A percentile compares a stretch with the other conserved stretches of the same genome.
Conservation (phyloP, 495 filamentous ascomycete species). For the Xylaria nigripes region DNA sequence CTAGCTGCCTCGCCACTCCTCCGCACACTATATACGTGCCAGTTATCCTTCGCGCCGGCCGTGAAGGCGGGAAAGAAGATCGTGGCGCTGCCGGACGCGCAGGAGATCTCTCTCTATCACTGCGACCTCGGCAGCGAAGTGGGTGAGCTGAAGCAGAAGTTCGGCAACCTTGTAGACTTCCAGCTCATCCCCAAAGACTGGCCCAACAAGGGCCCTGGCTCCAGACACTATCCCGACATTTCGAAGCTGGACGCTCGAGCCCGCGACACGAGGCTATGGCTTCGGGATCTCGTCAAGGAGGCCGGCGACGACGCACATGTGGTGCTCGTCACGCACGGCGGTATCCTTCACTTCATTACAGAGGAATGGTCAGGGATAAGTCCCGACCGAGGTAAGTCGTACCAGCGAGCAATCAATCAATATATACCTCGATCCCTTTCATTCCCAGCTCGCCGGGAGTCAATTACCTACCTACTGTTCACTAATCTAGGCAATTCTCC, state of each 20-base stretch:
- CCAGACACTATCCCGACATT: conserved; percentile 49
- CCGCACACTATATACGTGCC: conserved; percentile 74
- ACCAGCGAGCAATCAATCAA: too few species aligned
- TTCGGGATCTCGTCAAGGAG: conserved; percentile 51
- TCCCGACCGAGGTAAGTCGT: conserved; percentile 46
- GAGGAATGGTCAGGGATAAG: conserved; percentile 67
- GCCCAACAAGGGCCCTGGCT: conserved; percentile 56
- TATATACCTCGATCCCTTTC: too few species aligned
- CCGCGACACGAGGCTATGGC: conserved; percentile 54
- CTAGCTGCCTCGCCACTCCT: conserved; percentile 76
- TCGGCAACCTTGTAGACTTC: conserved; percentile 56
- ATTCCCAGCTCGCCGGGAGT: too few species aligned
- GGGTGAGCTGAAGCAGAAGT: conserved; percentile 47
- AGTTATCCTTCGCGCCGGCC: conserved; percentile 55
- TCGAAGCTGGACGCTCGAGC: conserved; percentile 55
- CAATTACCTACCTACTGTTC: too few species aligned
- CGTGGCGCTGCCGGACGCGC: conserved; percentile 67
- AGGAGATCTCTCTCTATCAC: conserved; percentile 68
- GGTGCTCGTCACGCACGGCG: conserved; percentile 51
- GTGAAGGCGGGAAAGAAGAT: conserved; percentile 36
- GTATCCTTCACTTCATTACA: conserved; percentile 60
- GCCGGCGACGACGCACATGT: conserved; percentile 47
- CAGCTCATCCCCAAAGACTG: conserved; percentile 52
- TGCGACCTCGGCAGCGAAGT: conserved; percentile 69
- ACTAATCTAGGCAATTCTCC: background rate